A percentile compares a stretch with the other conserved stretches of the same genome.
These are phyloP conservation scores for Scutellaria baicalensis DNA, from an alignment of 257 asterid species.

Conservation along the genomic window DNA sequence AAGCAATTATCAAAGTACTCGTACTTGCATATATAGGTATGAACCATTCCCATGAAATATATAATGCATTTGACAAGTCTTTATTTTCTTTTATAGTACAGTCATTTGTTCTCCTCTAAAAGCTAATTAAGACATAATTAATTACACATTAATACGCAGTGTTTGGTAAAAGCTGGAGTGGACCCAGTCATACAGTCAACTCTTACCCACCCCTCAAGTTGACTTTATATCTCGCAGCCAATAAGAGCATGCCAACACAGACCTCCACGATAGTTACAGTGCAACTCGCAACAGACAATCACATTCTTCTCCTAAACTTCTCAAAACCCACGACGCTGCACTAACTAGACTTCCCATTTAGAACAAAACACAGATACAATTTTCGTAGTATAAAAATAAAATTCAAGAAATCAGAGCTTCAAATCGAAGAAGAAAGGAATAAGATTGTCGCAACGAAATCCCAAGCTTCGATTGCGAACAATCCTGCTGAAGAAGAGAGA, in stretches of 20 bases:
- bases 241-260: not conserved
- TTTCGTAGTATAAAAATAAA: not conserved
- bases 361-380: not conserved
- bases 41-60: too few relatives aligned
- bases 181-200: slow-evolving; percentile 4
- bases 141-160: not conserved
- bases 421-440: not conserved
- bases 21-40: too few relatives aligned
- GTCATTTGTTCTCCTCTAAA: too few relatives aligned
- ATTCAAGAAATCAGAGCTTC: not conserved
- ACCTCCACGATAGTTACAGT: not conserved
- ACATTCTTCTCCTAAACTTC: not conserved
- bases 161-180: slow-evolving; percentile 18
- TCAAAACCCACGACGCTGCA: slow-evolving; percentile 12
- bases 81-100: too few relatives aligned
- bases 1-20: too few relatives aligned
- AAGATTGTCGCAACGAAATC: not conserved
- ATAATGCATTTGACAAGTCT: too few relatives aligned
- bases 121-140: not conserved
- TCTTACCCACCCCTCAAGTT: not conserved
- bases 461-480: not conserved
- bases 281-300: not conserved
- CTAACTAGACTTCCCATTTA: not conserved
- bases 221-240: not conserved
- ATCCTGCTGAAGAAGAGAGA: not conserved